Evolutionary conservation across 306 rosid species (phyloP), one percentile per base, ranked within the genome.

Genomic region (Prunus mume): DNA sequence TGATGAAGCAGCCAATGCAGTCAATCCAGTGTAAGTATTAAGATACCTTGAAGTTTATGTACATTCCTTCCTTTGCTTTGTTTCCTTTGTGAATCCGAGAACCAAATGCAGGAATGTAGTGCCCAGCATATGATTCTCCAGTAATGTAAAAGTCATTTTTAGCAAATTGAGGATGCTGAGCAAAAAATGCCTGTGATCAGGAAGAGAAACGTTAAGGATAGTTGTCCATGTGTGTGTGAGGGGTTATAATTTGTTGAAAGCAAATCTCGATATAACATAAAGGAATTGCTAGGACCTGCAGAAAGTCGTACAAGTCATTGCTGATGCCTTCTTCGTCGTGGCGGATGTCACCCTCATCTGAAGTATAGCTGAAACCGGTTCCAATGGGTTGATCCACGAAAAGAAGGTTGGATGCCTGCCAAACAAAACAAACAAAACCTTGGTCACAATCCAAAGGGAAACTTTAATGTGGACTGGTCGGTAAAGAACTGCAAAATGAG

Each of bases 111-210:
- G 99, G 99, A 86, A 92, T 84, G 81, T 92, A 95, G 83, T 95
- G 99, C 61, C 99, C 97, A 3, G 97, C 96, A 7, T 92, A 95
- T 17, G 99, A 95, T 78, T 95, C 99, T 76, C 99, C 97, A 8
- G 99, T 89, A 6, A 95, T 91, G 79, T 86, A 95, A 56, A 95
- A 95, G 25, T 95, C 96, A 77, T 95, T 95, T 73, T 85, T 84
- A 22, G 78, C 82, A 49, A 82, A 86, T 34, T 87, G 86, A 77
- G 92, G 88, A 73, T 92, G 97, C 78, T 88, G 83, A 43, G 80
- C 71, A 74, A 92, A 95, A 82, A 95, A 92, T 73, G 89, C 97
- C 99, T 92, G 87, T n/a, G 69, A 84, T 71, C 65, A 70, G 32
- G 47, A 55, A 63, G 12, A 20, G 30, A 70, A 12, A 47, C 54